These are phyloP conservation scores for Yamagishiella unicocca DNA, from an alignment of 139 green algal genomes.

Conservation along the genomic window DNA sequence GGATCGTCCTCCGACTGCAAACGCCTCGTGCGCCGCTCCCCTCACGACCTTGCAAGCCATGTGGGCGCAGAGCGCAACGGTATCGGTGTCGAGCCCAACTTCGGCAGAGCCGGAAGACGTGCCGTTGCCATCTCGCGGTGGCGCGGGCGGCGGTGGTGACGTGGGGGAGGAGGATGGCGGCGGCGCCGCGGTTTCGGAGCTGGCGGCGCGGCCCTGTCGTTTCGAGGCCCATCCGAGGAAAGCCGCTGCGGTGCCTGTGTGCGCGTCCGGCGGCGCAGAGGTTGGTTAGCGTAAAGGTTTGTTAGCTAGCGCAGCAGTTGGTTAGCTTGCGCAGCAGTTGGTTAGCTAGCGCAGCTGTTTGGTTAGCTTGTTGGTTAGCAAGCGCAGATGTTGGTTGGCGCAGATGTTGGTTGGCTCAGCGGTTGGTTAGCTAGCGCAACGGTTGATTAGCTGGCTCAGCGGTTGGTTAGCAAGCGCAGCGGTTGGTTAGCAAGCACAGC, in stretches of 20 bases:
- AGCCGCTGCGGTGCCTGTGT: constrained; percentile 34
- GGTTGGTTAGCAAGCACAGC: no score
- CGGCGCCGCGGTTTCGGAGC: neutral
- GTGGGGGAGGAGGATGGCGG: neutral
- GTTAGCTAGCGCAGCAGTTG: neutral
- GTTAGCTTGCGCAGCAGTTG: neutral
- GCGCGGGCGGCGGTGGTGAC: neutral
- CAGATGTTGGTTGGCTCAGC: no score
- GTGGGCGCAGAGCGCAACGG: constrained; percentile 54
- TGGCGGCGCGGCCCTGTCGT: constrained; percentile 9
- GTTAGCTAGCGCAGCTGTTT: neutral
- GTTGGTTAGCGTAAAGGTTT: neutral
- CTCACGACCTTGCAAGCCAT: constrained; percentile 56
- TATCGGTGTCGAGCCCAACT: neutral
- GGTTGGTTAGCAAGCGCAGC: no score
- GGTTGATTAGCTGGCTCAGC: no score
- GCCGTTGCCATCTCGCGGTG: neutral
- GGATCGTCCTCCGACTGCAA: constrained; percentile 39
- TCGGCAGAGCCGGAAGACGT: neutral
- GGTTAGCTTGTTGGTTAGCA: neutral
- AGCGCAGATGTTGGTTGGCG: no score
- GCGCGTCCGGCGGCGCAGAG: no score
- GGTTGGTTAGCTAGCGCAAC: no score
- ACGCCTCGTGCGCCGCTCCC: constrained; percentile 49
- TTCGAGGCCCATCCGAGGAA: constrained; percentile 52